Evolutionary conservation across 257 asterid genomes (phyloP).

Genomic region (Primulina huaijiensis): DNA sequence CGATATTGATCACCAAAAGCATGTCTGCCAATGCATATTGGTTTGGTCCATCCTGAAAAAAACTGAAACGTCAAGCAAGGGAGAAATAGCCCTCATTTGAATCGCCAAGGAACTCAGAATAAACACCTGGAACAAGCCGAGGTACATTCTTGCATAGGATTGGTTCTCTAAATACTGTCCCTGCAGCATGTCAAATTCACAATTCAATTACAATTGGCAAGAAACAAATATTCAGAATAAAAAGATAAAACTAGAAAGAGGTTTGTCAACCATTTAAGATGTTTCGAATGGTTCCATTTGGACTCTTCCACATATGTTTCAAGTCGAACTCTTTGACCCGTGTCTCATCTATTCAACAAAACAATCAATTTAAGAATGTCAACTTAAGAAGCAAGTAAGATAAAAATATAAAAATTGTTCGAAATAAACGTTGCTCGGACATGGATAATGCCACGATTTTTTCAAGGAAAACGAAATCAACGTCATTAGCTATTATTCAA

Average conservation of each 20-base stretch:
- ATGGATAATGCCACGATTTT: slow-evolving; percentile 9
- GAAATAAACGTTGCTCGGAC: slow-evolving; percentile 18
- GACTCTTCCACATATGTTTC: slow-evolving; percentile 70
- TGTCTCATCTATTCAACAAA: slow-evolving; percentile 46
- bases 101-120: slow-evolving; percentile 16
- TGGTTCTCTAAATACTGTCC: slow-evolving; percentile 72
- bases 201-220: slow-evolving; percentile 21
- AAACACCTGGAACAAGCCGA: slow-evolving; percentile 60
- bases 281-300: slow-evolving; percentile 69
- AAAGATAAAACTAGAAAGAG: slow-evolving; percentile 14
- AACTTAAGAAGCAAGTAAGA: slow-evolving; percentile 10
- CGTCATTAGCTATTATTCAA: slow-evolving; percentile 4
- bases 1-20: slow-evolving; percentile 71
- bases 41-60: slow-evolving; percentile 61
- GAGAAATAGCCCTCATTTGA: slow-evolving; percentile 3
- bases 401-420: not conserved
- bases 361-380: slow-evolving; percentile 20
- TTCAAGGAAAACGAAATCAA: slow-evolving; percentile 13
- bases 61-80: not conserved
- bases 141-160: slow-evolving; percentile 64
- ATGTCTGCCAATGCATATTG: slow-evolving; percentile 70
- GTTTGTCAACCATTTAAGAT: slow-evolving; percentile 50
- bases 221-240: slow-evolving; percentile 19
- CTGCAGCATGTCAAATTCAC: slow-evolving; percentile 38
- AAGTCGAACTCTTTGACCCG: slow-evolving; percentile 62